These are phyloP conservation scores for Solanum bukasovii DNA, from an alignment of 257 asterid genomes.

Conservation along the genomic window DNA sequence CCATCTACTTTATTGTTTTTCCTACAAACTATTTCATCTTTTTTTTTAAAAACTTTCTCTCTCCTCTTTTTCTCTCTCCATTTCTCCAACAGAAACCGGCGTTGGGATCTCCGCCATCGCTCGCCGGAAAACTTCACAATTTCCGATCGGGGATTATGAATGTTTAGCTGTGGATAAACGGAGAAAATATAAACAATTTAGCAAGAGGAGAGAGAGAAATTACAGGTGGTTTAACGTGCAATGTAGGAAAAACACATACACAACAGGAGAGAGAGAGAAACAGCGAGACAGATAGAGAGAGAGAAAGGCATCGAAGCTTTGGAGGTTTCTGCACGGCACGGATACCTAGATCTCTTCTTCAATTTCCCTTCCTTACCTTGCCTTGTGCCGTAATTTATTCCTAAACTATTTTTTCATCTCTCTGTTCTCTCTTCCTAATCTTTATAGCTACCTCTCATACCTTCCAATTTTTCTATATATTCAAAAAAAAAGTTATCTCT, in stretches of 20 bases:
- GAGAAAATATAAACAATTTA: conserved; percentile 11
- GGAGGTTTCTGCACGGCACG: conserved; percentile 93
- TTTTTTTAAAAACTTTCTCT: not conserved
- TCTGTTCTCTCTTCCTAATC: conserved; percentile 10
- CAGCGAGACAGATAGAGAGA: conserved; percentile 23
- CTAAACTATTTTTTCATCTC: conserved; percentile 14
- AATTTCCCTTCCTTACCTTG: conserved; percentile 14
- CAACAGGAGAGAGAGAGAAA: not conserved
- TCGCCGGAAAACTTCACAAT: conserved; percentile 9
- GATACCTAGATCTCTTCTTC: conserved; percentile 87
- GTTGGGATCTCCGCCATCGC: conserved; percentile 6
- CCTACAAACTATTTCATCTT: not conserved
- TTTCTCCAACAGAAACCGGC: not conserved
- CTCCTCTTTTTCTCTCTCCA: conserved; percentile 3
- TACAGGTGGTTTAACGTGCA: conserved; percentile 70
- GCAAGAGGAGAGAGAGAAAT: not conserved
- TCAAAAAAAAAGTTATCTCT: not conserved
- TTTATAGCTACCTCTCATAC: not conserved
- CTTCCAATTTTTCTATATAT: not conserved
- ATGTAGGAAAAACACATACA: conserved; percentile 39
- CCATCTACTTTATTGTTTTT: not conserved
- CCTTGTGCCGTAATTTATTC: conserved; percentile 87
- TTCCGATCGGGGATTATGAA: conserved; percentile 10
- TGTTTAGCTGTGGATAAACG: conserved; percentile 9
- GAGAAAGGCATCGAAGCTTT: conserved; percentile 21